Percentiles rank a stretch among this genome's conserved stretches.
These are phyloP conservation scores for Penicillium digitatum DNA, from an alignment of 2,329 filamentous ascomycete genomes.

Conservation along the genomic window DNA sequence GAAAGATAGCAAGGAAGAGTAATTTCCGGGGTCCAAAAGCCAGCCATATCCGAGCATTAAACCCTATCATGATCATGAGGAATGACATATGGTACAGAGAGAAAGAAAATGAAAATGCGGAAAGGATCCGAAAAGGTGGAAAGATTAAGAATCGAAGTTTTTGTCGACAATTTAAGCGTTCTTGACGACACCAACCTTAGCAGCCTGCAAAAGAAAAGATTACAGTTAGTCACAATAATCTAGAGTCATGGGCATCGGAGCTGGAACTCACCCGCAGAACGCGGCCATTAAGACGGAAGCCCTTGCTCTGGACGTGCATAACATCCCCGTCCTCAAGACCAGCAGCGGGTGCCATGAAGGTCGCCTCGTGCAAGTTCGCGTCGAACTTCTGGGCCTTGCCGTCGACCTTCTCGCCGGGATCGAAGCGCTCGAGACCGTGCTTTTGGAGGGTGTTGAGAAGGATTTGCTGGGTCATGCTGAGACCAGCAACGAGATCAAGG, in stretches of 20 bases:
- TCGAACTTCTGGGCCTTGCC: constrained; percentile 79
- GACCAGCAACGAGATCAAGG: constrained; percentile 73
- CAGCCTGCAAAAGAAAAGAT: constrained; percentile 51
- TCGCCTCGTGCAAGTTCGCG: constrained; percentile 93
- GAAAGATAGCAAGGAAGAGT: constrained; percentile 20
- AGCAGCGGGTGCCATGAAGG: constrained; percentile 83
- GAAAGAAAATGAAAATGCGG: constrained; percentile 10
- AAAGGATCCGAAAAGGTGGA: background rate
- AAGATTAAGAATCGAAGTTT: constrained; percentile 8
- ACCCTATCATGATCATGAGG: constrained; percentile 28
- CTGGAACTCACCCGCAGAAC: constrained; percentile 61
- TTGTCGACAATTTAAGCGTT: constrained; percentile 50
- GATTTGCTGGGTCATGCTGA: constrained; percentile 92
- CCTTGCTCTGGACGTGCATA: constrained; percentile 91
- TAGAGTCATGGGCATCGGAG: background rate
- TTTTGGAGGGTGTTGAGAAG: constrained; percentile 85
- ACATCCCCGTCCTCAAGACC: constrained; percentile 87
- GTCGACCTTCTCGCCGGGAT: constrained; percentile 54
- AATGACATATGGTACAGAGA: constrained; percentile 37
- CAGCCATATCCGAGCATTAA: constrained; percentile 23
- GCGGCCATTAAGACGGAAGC: constrained; percentile 88
- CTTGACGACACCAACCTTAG: constrained; percentile 95
- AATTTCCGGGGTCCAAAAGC: constrained; percentile 20
- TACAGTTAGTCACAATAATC: constrained; percentile 2
- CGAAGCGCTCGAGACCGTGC: constrained; percentile 87